A percentile compares a stretch with the other conserved stretches of the same genome.
Conservation (phyloP, 2,329 filamentous ascomycete species). For the Trichoderma atrobrunneum region DNA sequence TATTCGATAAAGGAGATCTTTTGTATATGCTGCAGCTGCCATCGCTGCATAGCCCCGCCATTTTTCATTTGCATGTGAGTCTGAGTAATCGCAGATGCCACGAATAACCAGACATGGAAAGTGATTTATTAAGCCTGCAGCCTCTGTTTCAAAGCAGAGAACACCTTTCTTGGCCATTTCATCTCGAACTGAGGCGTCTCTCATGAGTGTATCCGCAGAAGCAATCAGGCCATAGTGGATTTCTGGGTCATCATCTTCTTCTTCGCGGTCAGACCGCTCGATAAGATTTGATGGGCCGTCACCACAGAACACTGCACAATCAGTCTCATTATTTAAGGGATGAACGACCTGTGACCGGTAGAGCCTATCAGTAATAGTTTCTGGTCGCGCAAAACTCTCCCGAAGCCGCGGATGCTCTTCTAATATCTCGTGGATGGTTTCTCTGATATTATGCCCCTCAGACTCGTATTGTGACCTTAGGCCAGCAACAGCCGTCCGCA, state of each 20-base stretch:
- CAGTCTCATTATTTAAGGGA: rapidly evolving
- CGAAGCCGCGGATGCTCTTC: too few relatives aligned
- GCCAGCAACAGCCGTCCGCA: neutral
- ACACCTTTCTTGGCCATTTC: neutral
- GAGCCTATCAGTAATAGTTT: rapidly evolving
- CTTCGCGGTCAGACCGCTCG: rapidly evolving
- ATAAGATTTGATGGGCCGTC: neutral
- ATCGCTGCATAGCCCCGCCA: neutral
- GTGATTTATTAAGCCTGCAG: neutral
- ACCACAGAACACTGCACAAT: rapidly evolving
- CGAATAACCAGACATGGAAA: neutral
- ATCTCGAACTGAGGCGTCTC: neutral
- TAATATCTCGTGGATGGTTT: too few relatives aligned
- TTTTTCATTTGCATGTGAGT: rapidly evolving
- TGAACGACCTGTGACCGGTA: neutral
- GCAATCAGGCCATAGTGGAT: neutral
- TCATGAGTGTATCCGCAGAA: neutral
- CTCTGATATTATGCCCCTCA: rapidly evolving
- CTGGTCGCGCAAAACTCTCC: rapidly evolving
- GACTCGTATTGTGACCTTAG: rapidly evolving
- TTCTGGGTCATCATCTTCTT: rapidly evolving
- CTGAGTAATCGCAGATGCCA: neutral
- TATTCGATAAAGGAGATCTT: neutral
- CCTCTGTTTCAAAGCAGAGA: neutral
- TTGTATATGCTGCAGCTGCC: neutral